Conservation (phyloP, 2,329 filamentous ascomycete genomes). For the Aspergillus pseudonomiae region DNA sequence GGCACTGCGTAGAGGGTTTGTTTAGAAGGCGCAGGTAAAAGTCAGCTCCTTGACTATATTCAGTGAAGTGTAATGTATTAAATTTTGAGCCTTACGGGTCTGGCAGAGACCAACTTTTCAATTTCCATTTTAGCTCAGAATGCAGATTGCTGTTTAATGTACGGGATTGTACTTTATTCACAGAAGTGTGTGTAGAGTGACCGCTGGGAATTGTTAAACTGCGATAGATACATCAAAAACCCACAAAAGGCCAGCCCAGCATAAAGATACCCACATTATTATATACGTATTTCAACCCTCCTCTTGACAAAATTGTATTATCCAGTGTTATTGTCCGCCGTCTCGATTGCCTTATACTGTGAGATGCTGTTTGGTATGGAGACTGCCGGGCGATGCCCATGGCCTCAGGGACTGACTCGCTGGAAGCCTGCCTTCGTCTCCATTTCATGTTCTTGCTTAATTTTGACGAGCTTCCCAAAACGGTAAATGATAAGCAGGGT, state of each 20-base stretch:
- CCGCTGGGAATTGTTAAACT: neutral
- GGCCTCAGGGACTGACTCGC: neutral
- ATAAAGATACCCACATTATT: neutral
- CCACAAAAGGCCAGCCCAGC: neutral
- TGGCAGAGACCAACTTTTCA: neutral
- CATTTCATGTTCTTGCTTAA: conserved; percentile 35
- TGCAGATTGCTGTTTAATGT: neutral
- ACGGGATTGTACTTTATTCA: neutral
- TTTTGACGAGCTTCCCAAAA: conserved; percentile 35
- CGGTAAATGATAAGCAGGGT: conserved; percentile 42
- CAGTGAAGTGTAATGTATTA: neutral
- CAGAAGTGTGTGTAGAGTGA: neutral
- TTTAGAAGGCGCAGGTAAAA: neutral
- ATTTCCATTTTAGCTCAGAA: neutral
- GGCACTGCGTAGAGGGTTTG: neutral
- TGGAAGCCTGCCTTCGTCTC: conserved; percentile 6
- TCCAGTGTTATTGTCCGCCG: neutral
- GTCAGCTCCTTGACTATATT: neutral
- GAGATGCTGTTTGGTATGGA: neutral
- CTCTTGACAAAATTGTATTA: neutral
- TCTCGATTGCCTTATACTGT: neutral
- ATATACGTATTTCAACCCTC: neutral
- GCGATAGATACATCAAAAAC: neutral
- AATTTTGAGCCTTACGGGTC: neutral
- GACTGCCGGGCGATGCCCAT: neutral